Percentiles rank a stretch among this genome's conserved stretches.
Conservation (phyloP, 768 basidiomycete species). For the Naganishia kalamii region DNA sequence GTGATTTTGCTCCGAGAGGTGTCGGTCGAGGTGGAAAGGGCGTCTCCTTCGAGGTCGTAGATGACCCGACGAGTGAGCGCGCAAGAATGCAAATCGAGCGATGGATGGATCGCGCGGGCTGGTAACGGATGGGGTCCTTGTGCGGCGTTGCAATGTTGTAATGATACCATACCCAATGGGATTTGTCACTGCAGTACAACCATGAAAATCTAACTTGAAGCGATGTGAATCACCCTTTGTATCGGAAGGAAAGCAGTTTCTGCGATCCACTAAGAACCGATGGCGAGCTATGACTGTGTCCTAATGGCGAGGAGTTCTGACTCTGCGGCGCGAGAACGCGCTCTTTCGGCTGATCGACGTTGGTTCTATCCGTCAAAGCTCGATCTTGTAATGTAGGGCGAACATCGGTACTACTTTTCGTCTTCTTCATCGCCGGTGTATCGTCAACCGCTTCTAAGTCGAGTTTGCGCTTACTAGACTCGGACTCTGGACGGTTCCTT, state of each 20-base stretch:
- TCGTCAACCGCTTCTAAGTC: not conserved
- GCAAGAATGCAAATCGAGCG: slow-evolving; percentile 35
- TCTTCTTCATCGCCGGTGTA: slow-evolving; percentile 9
- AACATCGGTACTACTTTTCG: not conserved
- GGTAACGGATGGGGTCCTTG: too few species aligned
- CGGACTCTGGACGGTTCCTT: not conserved
- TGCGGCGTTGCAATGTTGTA: too few species aligned
- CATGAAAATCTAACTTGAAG: not conserved
- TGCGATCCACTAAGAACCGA: slow-evolving; percentile 9
- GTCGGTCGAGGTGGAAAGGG: slow-evolving; percentile 48
- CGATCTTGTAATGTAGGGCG: not conserved
- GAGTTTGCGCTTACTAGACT: not conserved
- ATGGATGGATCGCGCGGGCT: slow-evolving; percentile 37
- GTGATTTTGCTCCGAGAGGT: slow-evolving; percentile 47
- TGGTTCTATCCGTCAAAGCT: not conserved
- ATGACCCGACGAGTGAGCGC: slow-evolving; percentile 47
- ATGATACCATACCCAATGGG: too few species aligned
- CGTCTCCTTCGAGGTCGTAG: slow-evolving; percentile 28
- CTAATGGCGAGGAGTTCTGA: slow-evolving; percentile 8
- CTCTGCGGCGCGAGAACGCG: slow-evolving; percentile 3
- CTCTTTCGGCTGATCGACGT: not conserved
- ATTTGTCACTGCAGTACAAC: slow-evolving; percentile 8
- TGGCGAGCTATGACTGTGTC: slow-evolving; percentile 1
- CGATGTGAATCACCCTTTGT: not conserved
- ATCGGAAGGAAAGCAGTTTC: slow-evolving; percentile 9